Percentiles rank a stretch among this genome's conserved stretches.
phyloP scores from a whole-genome alignment of 257 asterid species.

The Solanum chmielewskii region DNA sequence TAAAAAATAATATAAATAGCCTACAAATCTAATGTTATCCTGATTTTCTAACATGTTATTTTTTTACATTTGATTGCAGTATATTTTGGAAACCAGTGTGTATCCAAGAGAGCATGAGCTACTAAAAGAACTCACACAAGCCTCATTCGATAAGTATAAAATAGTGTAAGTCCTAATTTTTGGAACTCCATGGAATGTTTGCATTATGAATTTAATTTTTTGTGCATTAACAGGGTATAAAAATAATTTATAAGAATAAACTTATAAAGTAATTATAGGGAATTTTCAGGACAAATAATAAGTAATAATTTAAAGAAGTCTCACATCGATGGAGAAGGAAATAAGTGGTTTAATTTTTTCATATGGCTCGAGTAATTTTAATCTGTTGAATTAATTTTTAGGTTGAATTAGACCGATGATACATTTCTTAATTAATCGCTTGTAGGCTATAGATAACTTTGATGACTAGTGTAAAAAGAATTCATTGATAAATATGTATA shows the following conservation, averaged over 20 bases:
- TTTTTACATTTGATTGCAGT: constrained; percentile 11
- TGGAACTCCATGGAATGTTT: no score
- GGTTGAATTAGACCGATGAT: no score
- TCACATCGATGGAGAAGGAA: background rate
- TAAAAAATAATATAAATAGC: background rate
- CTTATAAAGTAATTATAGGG: background rate
- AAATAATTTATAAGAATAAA: background rate
- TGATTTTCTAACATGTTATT: background rate
- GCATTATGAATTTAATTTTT: background rate
- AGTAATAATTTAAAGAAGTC: background rate
- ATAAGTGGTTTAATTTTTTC: background rate
- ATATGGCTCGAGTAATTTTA: background rate
- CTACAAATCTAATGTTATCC: background rate
- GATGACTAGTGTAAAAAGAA: no score
- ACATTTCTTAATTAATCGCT: no score
- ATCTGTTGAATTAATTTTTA: no score
- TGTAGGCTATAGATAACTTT: no score
- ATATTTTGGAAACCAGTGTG: constrained; percentile 33
- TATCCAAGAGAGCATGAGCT: constrained; percentile 47
- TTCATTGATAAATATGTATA: no score
- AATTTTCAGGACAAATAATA: background rate
- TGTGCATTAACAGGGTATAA: background rate
- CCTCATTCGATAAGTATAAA: constrained; percentile 32
- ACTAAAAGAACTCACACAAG: constrained; percentile 38
- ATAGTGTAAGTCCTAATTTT: constrained; percentile 1